Conservation (phyloP, 2,329 filamentous ascomycete genomes). For the Colletotrichum sp. region DNA sequence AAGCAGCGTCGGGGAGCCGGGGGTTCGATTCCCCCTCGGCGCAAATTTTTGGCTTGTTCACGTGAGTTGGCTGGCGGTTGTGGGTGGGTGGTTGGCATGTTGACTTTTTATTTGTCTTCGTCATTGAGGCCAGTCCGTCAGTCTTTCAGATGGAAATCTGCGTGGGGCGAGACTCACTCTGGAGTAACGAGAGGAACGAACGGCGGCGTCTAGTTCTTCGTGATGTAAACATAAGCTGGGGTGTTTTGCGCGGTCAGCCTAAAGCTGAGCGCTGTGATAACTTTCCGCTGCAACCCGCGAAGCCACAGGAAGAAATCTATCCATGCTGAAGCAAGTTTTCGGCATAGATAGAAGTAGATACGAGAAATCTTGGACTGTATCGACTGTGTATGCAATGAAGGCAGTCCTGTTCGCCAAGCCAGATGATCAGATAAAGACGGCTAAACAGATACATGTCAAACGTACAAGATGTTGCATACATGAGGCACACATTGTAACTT, state of each 20-base stretch:
- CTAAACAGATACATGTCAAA: neutral
- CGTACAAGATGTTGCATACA: neutral
- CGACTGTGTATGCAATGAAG: neutral
- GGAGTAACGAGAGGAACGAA: no score
- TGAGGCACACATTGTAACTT: neutral
- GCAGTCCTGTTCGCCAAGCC: neutral
- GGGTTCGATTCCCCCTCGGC: conserved; percentile 21
- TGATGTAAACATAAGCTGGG: no score
- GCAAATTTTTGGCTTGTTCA: neutral
- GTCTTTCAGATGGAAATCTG: neutral
- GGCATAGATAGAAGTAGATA: neutral
- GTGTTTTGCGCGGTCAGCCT: no score
- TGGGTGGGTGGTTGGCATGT: neutral
- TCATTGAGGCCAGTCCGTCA: neutral
- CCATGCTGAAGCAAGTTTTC: neutral
- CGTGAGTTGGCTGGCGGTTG: neutral
- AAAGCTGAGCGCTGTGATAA: no score
- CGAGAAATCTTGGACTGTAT: neutral
- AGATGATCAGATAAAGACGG: neutral
- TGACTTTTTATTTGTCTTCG: neutral
- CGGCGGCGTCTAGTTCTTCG: no score
- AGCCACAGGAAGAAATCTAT: no score
- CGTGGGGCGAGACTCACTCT: no score
- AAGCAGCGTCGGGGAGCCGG: conserved; percentile 20
- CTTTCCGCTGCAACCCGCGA: no score